Evolutionary conservation across 1,139 yeast genomes (phyloP), one percentile per base, ranked within the genome.

Genomic region (Geotrichum phurueaensis): DNA sequence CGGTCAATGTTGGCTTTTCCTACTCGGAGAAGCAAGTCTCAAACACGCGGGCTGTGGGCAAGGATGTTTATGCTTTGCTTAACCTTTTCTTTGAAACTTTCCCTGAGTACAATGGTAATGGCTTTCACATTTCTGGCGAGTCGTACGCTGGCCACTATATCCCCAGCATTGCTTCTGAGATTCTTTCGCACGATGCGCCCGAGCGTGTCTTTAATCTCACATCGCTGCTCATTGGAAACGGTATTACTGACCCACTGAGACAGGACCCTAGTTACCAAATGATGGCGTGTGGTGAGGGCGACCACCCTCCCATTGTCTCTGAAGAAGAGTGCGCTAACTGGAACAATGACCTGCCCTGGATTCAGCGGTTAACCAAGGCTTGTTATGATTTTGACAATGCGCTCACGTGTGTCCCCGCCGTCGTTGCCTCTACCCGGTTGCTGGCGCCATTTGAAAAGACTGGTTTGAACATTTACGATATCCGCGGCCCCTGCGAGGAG

Each of bases 111-210:
- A 54, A 56, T 27, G 52, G 52, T 12, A 56, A 56, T 27, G 59
- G 59, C 5, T 51, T 56, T 20, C 59, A 56, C 45, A 56, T 56
- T 98, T 96, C 98, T 55, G 99, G 98, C 69, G 98, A 94, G 77
- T 89, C 97, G n/a, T 94, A 94, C 73, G 99, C 96, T 60, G 99
- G 99, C 65, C 98, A 94, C 75, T 94, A 94, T 76, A 91, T 94
- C 67, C 99, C 99, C 45, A 58, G 53, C 4, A 56, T 60, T 51
- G 55, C 62, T 3, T 51, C 62, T 31, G 62, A 60, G 33, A 60
- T 60, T 33, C 31, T 60, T 39, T 51, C 39, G 12, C 62, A 60
- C 59, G 47, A 51, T 2, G 89, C 88, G 69, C 86, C 96, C 74
- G 90, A 88, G 69, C 86, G 96, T 74, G 80, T 84, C 63, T 92